Evolutionary conservation across 1,284 basidiomycete genomes (phyloP), one percentile per base, ranked within the genome.

Genomic region (Pulchroboletus neoregius): DNA sequence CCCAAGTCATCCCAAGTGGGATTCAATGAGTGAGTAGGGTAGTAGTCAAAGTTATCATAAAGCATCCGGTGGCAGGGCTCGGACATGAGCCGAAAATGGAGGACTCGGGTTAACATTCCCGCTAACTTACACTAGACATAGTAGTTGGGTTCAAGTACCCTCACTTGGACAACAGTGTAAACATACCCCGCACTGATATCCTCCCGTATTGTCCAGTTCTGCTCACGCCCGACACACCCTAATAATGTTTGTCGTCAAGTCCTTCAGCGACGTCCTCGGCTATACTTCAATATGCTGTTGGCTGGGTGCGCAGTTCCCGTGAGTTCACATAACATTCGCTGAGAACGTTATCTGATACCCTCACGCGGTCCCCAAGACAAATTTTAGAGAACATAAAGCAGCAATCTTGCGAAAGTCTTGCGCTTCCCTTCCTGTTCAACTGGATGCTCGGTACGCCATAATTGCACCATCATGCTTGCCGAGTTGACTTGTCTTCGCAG

Each of bases 261-360:
- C 48, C 4, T 28, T 73, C 53, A 82, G 79, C 62, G 71, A 78
- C 42, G 50, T 82, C 33, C 65, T 91, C 36, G 91, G 91, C 6
- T 88, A 86, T 58, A 61, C 73, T 6, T 92, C 88, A 34, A 92
- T 95, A 54, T 74, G 66, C n/a, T 91, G 80, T 67, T 96, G 93
- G 93, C 70, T 95, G 2, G 84, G 88, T 30, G 94, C 93, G 3
- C 93, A 95, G 66, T 83, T 93, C 55, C 93, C 93, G 89, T 92
- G 64, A 75, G 91, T 82, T 39, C 20, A 12, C 18, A 42, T 40
- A 28, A 40, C 3, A 20, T 37, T 42, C 47, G 33, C 46, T 26
- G 42, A 45, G 45, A 23, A 46, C 43, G 35, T 32, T 39, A 44
- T 52, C 51, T 52, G 52, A 48, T 43, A 36, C 54, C 28, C 23